Conservation (phyloP, 306 rosid genomes). For the Cicer bijugum region DNA sequence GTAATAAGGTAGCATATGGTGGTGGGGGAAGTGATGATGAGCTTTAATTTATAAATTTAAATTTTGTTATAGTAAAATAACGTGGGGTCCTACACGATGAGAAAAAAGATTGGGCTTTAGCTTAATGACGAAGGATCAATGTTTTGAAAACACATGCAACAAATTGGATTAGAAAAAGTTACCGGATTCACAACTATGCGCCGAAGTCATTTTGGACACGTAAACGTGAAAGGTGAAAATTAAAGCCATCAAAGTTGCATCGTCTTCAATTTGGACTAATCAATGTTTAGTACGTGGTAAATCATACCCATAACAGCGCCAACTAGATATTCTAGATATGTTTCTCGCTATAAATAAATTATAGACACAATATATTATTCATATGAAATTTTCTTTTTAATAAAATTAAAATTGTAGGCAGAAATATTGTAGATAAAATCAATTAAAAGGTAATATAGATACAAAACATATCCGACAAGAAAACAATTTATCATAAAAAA, state of each 20-base stretch:
- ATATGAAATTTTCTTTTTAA: background rate
- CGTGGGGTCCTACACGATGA: slow-evolving; percentile 43
- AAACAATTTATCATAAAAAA: too few species aligned
- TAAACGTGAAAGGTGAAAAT: slow-evolving; percentile 44
- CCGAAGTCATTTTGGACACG: slow-evolving; percentile 52
- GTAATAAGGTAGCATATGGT: slow-evolving; percentile 46
- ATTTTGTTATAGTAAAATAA: slow-evolving; percentile 30
- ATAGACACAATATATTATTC: background rate
- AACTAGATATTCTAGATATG: background rate
- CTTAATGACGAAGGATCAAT: slow-evolving; percentile 93
- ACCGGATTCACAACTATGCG: slow-evolving; percentile 29
- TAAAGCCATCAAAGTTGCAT: slow-evolving; percentile 42
- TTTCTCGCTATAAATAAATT: slow-evolving; percentile 21
- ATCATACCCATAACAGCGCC: background rate
- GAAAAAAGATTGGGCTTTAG: slow-evolving; percentile 57
- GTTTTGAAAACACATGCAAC: slow-evolving; percentile 36
- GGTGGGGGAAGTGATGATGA: slow-evolving; percentile 48
- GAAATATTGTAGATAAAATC: background rate
- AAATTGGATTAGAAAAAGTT: slow-evolving; percentile 54
- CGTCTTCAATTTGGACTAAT: slow-evolving; percentile 46
- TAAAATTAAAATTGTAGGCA: background rate
- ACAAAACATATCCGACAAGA: background rate
- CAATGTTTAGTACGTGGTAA: slow-evolving; percentile 42
- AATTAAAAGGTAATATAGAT: background rate
- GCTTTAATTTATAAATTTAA: background rate